A percentile compares a stretch with the other conserved stretches of the same genome.
Conservation (phyloP, 2,329 filamentous ascomycete species). For the Biscogniauxia marginata region DNA sequence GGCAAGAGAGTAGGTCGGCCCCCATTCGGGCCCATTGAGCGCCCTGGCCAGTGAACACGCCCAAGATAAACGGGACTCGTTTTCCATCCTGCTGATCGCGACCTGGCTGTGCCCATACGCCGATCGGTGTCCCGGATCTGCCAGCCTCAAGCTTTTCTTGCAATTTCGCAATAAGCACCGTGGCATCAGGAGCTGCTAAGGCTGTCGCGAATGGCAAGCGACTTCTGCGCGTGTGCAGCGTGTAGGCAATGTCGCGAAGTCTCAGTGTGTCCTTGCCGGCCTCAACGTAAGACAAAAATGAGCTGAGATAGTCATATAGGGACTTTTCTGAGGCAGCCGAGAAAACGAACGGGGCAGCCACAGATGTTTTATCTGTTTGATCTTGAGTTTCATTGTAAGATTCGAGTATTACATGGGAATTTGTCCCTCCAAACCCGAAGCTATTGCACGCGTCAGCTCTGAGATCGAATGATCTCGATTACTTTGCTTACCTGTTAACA, state of each 20-base stretch:
- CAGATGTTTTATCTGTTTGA: neutral
- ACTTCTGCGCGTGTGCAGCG: slow-evolving; percentile 6
- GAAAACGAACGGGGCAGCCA: slow-evolving; percentile 18
- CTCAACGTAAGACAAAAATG: too few species aligned
- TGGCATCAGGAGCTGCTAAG: too few species aligned
- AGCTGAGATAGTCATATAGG: slow-evolving; percentile 6
- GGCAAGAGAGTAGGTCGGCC: slow-evolving; percentile 12
- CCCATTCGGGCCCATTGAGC: slow-evolving; percentile 32
- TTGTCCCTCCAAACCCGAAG: slow-evolving; percentile 10
- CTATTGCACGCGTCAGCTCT: neutral
- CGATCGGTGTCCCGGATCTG: too few species aligned
- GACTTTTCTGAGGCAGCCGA: slow-evolving; percentile 12
- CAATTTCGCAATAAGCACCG: too few species aligned
- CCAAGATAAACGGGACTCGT: slow-evolving; percentile 16
- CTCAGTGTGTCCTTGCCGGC: neutral
- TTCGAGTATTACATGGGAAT: slow-evolving; percentile 12
- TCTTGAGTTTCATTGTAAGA: neutral
- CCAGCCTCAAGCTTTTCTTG: too few species aligned
- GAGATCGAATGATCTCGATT: neutral
- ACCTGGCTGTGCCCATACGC: too few species aligned
- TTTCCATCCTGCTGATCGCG: too few species aligned
- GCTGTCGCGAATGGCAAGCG: slow-evolving; percentile 1
- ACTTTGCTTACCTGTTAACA: slow-evolving; percentile 14
- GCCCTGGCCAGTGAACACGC: slow-evolving; percentile 28
- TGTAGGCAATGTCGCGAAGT: slow-evolving; percentile 10